Conservation (phyloP, 176 grass and related monocot genomes). For the Microstegium vimineum region DNA sequence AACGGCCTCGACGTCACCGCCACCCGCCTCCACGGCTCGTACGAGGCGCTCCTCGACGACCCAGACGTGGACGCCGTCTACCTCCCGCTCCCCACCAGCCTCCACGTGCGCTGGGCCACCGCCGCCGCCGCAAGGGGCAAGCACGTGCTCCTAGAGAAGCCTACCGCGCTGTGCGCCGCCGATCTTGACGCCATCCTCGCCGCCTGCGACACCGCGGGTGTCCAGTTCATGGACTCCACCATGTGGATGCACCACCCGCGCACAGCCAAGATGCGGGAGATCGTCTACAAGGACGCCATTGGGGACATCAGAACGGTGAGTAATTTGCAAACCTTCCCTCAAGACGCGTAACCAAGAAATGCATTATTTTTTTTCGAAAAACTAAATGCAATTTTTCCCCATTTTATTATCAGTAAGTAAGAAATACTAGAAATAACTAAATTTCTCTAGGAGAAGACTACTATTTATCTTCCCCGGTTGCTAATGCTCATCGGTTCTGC, state of each 20-base stretch:
- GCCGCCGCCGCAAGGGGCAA: conserved; percentile 56
- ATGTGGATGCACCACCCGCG: conserved; percentile 94
- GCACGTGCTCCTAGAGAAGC: conserved; percentile 88
- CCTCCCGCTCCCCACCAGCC: conserved; percentile 72
- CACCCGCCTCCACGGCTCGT: conserved; percentile 46
- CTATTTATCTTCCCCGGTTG: not conserved
- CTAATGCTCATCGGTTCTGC: not conserved
- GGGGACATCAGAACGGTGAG: conserved; percentile 50
- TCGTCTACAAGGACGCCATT: conserved; percentile 41
- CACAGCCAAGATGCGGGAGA: conserved; percentile 65
- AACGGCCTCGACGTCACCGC: conserved; percentile 35
- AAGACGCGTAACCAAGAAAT: not conserved
- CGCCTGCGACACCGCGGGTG: conserved; percentile 42
- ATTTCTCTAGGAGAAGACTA: not conserved
- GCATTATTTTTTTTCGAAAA: not conserved
- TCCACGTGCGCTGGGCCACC: conserved; percentile 62
- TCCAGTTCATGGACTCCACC: conserved; percentile 85
- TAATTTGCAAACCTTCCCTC: not conserved
- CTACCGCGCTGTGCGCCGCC: conserved; percentile 60
- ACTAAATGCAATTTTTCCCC: too few relatives aligned
- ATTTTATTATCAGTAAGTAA: not conserved
- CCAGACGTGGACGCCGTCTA: conserved; percentile 71
- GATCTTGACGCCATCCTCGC: conserved; percentile 64
- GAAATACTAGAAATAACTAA: not conserved
- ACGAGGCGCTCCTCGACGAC: conserved; percentile 68